Conservation (phyloP, 2,329 filamentous ascomycete species). For the Botrytis hyacinthi region DNA sequence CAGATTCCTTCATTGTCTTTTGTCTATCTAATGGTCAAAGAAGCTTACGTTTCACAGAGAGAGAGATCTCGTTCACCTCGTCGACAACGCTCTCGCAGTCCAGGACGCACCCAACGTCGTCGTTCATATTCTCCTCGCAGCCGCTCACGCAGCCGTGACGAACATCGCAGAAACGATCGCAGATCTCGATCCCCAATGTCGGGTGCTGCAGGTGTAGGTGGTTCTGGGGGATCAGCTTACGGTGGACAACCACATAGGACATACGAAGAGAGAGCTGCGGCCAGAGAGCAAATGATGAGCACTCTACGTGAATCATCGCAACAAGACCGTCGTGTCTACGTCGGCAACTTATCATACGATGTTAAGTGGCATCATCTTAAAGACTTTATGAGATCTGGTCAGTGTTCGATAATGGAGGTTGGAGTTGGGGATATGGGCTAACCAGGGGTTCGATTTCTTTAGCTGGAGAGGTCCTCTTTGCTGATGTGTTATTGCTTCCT, state of each 20-base stretch:
- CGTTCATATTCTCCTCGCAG: conserved; percentile 77
- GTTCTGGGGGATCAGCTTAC: conserved; percentile 65
- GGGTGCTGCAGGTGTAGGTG: conserved; percentile 61
- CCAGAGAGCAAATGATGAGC: conserved; percentile 95
- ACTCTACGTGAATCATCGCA: conserved; percentile 91
- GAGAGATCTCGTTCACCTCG: conserved; percentile 85
- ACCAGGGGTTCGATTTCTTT: conserved; percentile 36
- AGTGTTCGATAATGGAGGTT: conserved; percentile 41
- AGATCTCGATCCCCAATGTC: conserved; percentile 86
- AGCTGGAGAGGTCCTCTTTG: conserved; percentile 99
- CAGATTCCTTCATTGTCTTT: conserved; percentile 31
- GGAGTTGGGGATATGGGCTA: conserved; percentile 43
- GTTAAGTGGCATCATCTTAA: conserved; percentile 99
- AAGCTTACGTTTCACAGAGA: conserved; percentile 56
- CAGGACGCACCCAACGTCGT: conserved; percentile 64
- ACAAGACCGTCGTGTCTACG: conserved; percentile 98
- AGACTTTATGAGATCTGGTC: conserved; percentile 99
- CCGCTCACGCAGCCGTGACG: conserved; percentile 75
- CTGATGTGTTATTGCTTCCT: conserved; percentile 98
- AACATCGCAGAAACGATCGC: conserved; percentile 71
- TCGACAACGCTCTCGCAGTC: conserved; percentile 57
- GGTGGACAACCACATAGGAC: conserved; percentile 68
- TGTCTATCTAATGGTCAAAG: conserved; percentile 29
- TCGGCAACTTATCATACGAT: conserved; percentile 98
- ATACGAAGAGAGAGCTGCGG: conserved; percentile 77